Conservation (phyloP, 306 rosid genomes). For the Hippophae gyantsensis region DNA sequence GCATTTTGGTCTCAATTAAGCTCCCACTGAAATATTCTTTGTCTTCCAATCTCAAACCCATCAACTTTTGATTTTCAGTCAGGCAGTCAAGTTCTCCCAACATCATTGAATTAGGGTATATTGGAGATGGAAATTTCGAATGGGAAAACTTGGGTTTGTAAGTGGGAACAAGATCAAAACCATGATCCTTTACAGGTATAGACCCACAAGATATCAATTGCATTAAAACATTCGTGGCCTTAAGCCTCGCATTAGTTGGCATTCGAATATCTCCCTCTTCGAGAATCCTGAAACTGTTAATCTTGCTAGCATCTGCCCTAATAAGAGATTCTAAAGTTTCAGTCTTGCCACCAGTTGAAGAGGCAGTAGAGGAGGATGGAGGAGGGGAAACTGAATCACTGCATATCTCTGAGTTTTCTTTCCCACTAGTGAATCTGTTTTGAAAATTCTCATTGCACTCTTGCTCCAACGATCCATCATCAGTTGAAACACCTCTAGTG, state of each 20-base stretch:
- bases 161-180: slow-evolving; percentile 69
- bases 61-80: slow-evolving; percentile 53
- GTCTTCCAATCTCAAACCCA: slow-evolving; percentile 62
- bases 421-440: slow-evolving; percentile 24
- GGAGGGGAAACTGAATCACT: slow-evolving; percentile 49
- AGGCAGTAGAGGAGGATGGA: slow-evolving; percentile 45
- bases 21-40: slow-evolving; percentile 88
- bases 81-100: slow-evolving; percentile 62
- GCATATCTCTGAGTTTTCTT: slow-evolving; percentile 44
- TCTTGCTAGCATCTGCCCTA: slow-evolving; percentile 77
- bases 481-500: slow-evolving; percentile 86
- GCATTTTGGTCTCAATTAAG: slow-evolving; percentile 57
- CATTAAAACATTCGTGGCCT: slow-evolving; percentile 66
- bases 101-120: slow-evolving; percentile 59
- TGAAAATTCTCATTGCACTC: slow-evolving; percentile 35
- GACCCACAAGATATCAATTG: slow-evolving; percentile 93
- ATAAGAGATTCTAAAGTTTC: slow-evolving; percentile 86
- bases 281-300: slow-evolving; percentile 63
- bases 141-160: slow-evolving; percentile 58
- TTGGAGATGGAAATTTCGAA: slow-evolving; percentile 63
- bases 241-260: slow-evolving; percentile 55
- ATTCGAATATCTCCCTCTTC: slow-evolving; percentile 54
- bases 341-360: slow-evolving; percentile 69
- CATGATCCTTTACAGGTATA: slow-evolving; percentile 70
- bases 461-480: slow-evolving; percentile 49